phyloP scores from a whole-genome alignment of 129 eudicot genomes.

The Oenanthe sinensis region DNA sequence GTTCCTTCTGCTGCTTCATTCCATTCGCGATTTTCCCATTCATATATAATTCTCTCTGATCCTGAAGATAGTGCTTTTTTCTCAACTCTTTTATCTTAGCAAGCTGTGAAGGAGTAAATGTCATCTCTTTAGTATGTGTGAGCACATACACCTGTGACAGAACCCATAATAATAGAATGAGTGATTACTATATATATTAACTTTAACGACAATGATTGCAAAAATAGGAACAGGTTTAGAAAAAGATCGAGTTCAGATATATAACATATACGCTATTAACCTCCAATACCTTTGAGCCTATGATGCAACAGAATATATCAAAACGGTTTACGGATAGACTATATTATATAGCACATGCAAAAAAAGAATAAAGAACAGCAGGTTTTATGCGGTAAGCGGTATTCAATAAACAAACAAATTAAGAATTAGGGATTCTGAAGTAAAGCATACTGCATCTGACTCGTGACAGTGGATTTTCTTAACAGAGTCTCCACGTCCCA shows the following conservation, averaged over 20 bases:
- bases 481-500: conserved; percentile 7
- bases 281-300: background rate
- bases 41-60: conserved; percentile 34
- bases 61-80: conserved; percentile 37
- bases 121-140: conserved; percentile 47
- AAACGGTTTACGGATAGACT: background rate
- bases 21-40: background rate
- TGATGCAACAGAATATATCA: background rate
- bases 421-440: background rate
- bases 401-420: background rate
- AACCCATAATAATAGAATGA: background rate
- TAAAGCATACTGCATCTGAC: conserved; percentile 6
- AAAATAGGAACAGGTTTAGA: background rate
- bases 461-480: background rate
- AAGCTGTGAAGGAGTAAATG: conserved; percentile 9
- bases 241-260: background rate
- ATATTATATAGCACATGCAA: background rate
- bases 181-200: background rate
- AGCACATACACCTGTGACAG: conserved; percentile 51
- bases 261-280: background rate
- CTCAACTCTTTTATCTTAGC: conserved; percentile 18
- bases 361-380: background rate
- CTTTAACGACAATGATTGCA: background rate
- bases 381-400: background rate
- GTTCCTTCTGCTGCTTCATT: background rate